phyloP scores from a whole-genome alignment of 768 basidiomycete species.

The Hysterangium stoloniferum region DNA sequence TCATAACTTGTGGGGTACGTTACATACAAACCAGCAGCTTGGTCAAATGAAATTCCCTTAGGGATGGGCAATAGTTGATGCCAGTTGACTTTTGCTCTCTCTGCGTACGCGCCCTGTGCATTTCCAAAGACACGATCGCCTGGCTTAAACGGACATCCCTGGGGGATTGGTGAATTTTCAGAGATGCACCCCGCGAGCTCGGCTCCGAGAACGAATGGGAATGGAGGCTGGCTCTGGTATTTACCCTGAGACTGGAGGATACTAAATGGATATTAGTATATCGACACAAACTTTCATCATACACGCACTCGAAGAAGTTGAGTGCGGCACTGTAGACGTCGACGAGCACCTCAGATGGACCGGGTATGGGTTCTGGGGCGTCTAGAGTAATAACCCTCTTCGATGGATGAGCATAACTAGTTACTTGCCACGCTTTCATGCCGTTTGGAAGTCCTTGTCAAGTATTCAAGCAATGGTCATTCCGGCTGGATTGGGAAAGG shows the following conservation, averaged over 20 bases:
- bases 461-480: no score
- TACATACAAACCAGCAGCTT: conserved; percentile 81
- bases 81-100: conserved; percentile 55
- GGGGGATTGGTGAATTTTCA: conserved; percentile 62
- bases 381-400: conserved; percentile 46
- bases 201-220: conserved; percentile 78
- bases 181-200: conserved; percentile 83
- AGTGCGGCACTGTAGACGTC: conserved; percentile 70
- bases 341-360: conserved; percentile 53
- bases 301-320: conserved; percentile 56
- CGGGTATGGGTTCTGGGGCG: conserved; percentile 49
- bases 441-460: no score
- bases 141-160: conserved; percentile 65
- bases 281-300: conserved; percentile 22
- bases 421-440: conserved; percentile 78
- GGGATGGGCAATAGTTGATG: conserved; percentile 58
- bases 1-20: conserved; percentile 95
- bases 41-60: conserved; percentile 66
- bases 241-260: conserved; percentile 86
- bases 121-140: conserved; percentile 89
- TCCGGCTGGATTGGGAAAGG: no score
- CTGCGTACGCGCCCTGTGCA: conserved; percentile 72
- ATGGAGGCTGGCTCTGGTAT: conserved; percentile 75
- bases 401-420: conserved; percentile 61
- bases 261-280: conserved; percentile 17